A percentile compares a stretch with the other conserved stretches of the same genome.
Evolutionary conservation across 2,329 filamentous ascomycete genomes (phyloP).

Genomic region (Purpureocillium takamizusanense): DNA sequence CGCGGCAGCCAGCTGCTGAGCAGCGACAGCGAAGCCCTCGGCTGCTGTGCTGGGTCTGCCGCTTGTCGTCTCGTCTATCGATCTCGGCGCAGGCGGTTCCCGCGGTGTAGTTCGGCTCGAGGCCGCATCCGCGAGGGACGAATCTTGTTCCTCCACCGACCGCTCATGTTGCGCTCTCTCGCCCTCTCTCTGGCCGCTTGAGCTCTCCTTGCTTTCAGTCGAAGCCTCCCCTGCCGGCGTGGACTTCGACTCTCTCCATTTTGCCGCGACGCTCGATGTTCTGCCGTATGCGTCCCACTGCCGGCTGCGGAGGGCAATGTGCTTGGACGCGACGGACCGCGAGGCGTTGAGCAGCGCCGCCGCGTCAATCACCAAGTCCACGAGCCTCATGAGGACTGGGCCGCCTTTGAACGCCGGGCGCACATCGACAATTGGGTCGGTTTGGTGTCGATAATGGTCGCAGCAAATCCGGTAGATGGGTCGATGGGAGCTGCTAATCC

Average conservation of each 20-base stretch:
- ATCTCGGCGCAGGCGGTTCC: not conserved
- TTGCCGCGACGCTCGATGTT: conserved; percentile 33
- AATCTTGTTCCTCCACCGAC: not conserved
- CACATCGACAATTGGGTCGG: conserved; percentile 11
- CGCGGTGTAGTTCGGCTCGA: not conserved
- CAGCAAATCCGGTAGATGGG: too few species aligned
- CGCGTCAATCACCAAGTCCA: conserved; percentile 59
- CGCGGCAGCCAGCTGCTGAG: conserved; percentile 3
- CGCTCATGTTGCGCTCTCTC: too few species aligned
- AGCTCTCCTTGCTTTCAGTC: too few species aligned
- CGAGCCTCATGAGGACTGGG: conserved; percentile 43
- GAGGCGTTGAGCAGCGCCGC: conserved; percentile 62
- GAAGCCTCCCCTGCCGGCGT: not conserved
- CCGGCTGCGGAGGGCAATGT: conserved; percentile 46
- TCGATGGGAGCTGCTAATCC: not conserved
- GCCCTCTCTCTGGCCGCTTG: too few species aligned
- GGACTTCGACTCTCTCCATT: conserved; percentile 16
- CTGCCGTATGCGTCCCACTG: conserved; percentile 43
- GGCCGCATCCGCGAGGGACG: not conserved
- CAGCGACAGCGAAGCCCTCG: not conserved
- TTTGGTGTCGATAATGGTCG: too few species aligned
- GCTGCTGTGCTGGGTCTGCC: not conserved
- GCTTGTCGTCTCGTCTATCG: not conserved
- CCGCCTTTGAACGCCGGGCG: conserved; percentile 12
- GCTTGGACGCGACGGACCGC: conserved; percentile 55